Percentiles rank a stretch among this genome's conserved stretches.
Evolutionary conservation across 371 early-diverging fungal genomes (phyloP).

Genomic region (Haplosporangium sp.): DNA sequence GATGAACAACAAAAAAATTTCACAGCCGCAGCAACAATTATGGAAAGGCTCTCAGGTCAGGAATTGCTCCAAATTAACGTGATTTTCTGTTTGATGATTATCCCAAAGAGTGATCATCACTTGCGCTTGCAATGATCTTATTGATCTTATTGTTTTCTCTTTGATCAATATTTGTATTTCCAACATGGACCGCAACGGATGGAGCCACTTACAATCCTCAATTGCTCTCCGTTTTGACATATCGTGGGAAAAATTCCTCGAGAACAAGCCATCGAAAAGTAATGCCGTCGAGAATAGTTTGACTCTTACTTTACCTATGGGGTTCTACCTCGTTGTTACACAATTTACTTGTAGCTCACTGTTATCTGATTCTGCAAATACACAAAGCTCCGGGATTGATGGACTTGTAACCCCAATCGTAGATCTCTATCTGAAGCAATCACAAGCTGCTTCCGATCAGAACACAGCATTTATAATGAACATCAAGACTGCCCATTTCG

Average conservation of each 20-base stretch:
- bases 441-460: background rate
- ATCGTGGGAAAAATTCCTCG: background rate
- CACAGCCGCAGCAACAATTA: too few relatives aligned
- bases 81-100: too few relatives aligned
- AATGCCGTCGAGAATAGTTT: background rate
- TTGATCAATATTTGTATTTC: background rate
- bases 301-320: background rate
- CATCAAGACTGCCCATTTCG: conserved; percentile 8
- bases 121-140: too few relatives aligned
- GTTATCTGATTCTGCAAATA: background rate
- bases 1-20: too few relatives aligned
- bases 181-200: background rate
- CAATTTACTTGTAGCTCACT: background rate
- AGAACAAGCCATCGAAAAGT: background rate
- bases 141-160: background rate
- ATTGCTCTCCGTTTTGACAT: background rate
- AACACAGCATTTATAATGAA: background rate
- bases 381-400: background rate
- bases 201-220: background rate
- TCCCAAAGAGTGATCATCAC: too few relatives aligned
- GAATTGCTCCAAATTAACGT: too few relatives aligned
- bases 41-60: too few relatives aligned
- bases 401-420: background rate
- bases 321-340: background rate
- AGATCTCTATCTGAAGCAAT: background rate